phyloP scores from a whole-genome alignment of 2,329 filamentous ascomycete genomes.

The Ophiostoma australiae region DNA sequence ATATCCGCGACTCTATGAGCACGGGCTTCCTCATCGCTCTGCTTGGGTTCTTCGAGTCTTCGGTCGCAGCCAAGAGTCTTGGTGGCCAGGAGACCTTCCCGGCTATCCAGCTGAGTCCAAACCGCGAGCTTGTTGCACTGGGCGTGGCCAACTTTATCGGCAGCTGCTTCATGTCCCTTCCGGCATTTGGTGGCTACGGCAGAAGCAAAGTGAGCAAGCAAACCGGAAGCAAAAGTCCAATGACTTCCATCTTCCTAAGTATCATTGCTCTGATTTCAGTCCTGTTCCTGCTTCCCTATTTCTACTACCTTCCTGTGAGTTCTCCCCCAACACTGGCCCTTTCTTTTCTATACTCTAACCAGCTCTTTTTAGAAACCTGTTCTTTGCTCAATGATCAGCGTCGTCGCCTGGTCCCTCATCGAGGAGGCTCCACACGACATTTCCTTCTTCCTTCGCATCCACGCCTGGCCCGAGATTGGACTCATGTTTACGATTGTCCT shows the following conservation, averaged over 20 bases:
- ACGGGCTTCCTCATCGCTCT: constrained; percentile 91
- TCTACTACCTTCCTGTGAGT: constrained; percentile 75
- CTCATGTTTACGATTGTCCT: constrained; percentile 89
- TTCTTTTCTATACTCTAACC: neutral
- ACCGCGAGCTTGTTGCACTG: constrained; percentile 86
- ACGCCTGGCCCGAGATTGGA: constrained; percentile 76
- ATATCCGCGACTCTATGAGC: constrained; percentile 80
- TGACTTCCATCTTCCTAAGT: constrained; percentile 85
- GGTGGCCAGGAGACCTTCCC: constrained; percentile 66
- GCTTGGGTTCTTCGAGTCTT: constrained; percentile 97
- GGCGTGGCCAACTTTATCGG: constrained; percentile 88
- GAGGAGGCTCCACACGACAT: constrained; percentile 95
- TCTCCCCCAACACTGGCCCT: constrained; percentile 40
- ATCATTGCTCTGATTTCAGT: constrained; percentile 77
- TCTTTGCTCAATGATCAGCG: constrained; percentile 86
- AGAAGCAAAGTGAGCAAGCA: constrained; percentile 91
- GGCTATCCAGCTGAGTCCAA: constrained; percentile 78
- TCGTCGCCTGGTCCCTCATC: constrained; percentile 89
- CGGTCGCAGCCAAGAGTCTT: constrained; percentile 88
- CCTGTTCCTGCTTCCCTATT: constrained; percentile 77
- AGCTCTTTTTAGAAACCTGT: constrained; percentile 63
- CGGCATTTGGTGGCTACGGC: constrained; percentile 93
- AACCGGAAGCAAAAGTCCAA: constrained; percentile 86
- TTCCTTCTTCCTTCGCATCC: constrained; percentile 78
- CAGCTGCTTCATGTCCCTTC: constrained; percentile 85